Evolutionary conservation across 495 filamentous ascomycete species (phyloP).

Genomic region (Darksidea phi): DNA sequence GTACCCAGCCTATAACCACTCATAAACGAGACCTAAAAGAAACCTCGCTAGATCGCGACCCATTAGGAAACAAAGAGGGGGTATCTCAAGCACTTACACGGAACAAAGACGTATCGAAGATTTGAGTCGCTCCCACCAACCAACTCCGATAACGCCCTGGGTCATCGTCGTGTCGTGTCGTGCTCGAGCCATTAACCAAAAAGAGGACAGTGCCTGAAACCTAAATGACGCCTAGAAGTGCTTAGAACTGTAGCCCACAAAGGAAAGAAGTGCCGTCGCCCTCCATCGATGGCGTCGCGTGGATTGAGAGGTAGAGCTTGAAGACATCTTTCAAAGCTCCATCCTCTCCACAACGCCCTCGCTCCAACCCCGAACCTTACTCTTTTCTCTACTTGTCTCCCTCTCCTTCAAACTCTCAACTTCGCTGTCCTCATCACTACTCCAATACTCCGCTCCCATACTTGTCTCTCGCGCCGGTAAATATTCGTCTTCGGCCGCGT

Average conservation of each 20-base stretch:
- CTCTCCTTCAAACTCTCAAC: slow-evolving; percentile 29
- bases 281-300: no score
- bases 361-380: not conserved
- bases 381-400: slow-evolving; percentile 3
- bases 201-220: no score
- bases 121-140: slow-evolving; percentile 32
- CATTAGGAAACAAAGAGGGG: slow-evolving; percentile 2
- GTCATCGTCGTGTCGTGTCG: not conserved
- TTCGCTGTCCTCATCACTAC: slow-evolving; percentile 34
- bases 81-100: slow-evolving; percentile 17
- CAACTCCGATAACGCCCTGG: slow-evolving; percentile 21
- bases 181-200: not conserved
- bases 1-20: no score
- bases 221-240: no score
- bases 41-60: no score
- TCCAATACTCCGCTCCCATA: slow-evolving; percentile 10
- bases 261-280: no score
- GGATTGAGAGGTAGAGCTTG: not conserved
- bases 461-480: slow-evolving; percentile 8
- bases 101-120: slow-evolving; percentile 10
- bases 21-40: no score
- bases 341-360: slow-evolving; percentile 5
- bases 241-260: no score
- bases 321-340: not conserved
- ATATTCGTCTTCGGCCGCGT: slow-evolving; percentile 24